Conservation (phyloP, 352 stramenopile genomes). For the Globisporangium yorkense region DNA sequence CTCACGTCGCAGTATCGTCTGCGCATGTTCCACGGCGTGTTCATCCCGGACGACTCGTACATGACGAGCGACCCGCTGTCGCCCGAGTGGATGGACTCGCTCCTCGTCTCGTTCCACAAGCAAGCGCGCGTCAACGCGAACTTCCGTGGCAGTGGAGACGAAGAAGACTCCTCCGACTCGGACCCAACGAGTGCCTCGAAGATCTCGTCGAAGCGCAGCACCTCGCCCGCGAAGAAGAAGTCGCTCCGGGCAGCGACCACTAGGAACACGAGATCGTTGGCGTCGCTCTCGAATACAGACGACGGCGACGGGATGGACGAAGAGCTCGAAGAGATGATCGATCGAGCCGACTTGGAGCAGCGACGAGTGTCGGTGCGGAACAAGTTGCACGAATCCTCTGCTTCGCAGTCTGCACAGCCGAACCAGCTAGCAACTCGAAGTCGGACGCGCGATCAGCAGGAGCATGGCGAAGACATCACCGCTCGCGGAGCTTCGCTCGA, state of each 20-base stretch:
- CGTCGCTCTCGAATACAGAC: slow-evolving; percentile 29
- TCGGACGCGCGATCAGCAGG: background rate
- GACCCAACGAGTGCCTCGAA: background rate
- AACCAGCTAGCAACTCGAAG: background rate
- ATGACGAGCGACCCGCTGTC: slow-evolving; percentile 56
- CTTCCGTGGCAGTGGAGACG: background rate
- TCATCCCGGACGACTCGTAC: slow-evolving; percentile 64
- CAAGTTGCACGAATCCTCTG: background rate
- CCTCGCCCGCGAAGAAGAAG: background rate
- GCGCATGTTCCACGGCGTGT: slow-evolving; percentile 61
- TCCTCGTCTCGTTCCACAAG: slow-evolving; percentile 29
- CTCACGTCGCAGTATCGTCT: slow-evolving; percentile 58
- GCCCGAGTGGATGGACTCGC: slow-evolving; percentile 80
- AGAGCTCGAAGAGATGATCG: slow-evolving; percentile 70
- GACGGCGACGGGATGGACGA: slow-evolving; percentile 57
- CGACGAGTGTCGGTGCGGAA: background rate
- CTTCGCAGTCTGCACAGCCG: background rate
- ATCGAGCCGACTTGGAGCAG: slow-evolving; percentile 28
- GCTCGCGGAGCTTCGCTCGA: background rate
- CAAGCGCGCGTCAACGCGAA: slow-evolving; percentile 10
- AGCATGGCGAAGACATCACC: background rate
- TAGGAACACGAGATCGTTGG: slow-evolving; percentile 17
- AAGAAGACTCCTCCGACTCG: background rate
- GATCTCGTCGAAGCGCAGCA: background rate
- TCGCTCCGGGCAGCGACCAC: background rate